Percentiles rank a stretch among this genome's conserved stretches.
Conservation (phyloP, 2,329 filamentous ascomycete genomes). For the Chrysosporium queenslandicum region DNA sequence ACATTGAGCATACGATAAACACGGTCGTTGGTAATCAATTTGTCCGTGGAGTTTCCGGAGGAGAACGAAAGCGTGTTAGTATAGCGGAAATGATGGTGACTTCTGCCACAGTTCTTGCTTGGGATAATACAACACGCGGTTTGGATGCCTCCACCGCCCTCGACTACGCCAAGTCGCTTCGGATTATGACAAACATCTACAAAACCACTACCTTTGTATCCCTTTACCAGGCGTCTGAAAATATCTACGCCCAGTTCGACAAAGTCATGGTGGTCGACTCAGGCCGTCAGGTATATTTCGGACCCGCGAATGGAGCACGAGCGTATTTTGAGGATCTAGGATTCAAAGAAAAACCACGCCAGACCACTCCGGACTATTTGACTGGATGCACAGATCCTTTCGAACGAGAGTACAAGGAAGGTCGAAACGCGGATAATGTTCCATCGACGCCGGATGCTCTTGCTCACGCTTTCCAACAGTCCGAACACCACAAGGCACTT, state of each 20-base stretch:
- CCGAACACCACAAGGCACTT: slow-evolving; percentile 37
- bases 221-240: slow-evolving; percentile 75
- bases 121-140: slow-evolving; percentile 65
- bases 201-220: slow-evolving; percentile 76
- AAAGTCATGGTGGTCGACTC: slow-evolving; percentile 74
- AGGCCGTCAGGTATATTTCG: slow-evolving; percentile 67
- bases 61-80: slow-evolving; percentile 68
- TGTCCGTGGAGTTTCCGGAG: slow-evolving; percentile 68
- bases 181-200: slow-evolving; percentile 74
- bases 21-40: slow-evolving; percentile 79
- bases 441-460: slow-evolving; percentile 64
- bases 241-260: slow-evolving; percentile 69
- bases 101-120: slow-evolving; percentile 59
- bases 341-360: slow-evolving; percentile 61
- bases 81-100: slow-evolving; percentile 78
- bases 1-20: slow-evolving; percentile 76
- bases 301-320: slow-evolving; percentile 56
- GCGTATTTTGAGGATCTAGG: slow-evolving; percentile 68
- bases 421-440: slow-evolving; percentile 40
- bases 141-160: slow-evolving; percentile 59
- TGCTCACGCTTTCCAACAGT: slow-evolving; percentile 47
- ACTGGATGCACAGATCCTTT: slow-evolving; percentile 77
- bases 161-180: slow-evolving; percentile 58
- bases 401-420: slow-evolving; percentile 64
- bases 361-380: slow-evolving; percentile 72